Percentiles rank a stretch among this genome's conserved stretches.
Evolutionary conservation across 164 flowering plant species (phyloP).

Genomic region (Macadamia tetraphylla): DNA sequence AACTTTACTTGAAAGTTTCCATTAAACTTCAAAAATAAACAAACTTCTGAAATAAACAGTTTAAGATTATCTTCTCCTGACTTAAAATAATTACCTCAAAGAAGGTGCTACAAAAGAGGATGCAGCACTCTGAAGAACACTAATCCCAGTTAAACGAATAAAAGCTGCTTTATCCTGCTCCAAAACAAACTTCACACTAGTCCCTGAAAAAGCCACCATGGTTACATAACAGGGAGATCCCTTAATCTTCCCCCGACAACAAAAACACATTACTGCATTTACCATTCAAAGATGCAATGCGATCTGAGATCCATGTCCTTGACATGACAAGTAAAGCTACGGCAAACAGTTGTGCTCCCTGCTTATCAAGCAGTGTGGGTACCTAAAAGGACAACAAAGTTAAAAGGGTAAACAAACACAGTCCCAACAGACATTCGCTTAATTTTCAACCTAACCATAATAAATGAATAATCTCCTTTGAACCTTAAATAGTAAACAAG

Average conservation of each 20-base stretch:
- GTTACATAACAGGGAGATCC: not conserved
- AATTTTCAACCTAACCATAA: not conserved
- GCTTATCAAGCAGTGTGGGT: constrained; percentile 87
- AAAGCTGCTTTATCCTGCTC: constrained; percentile 95
- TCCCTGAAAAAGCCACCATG: constrained; percentile 45
- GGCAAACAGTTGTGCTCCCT: constrained; percentile 89
- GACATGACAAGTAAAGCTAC: constrained; percentile 89
- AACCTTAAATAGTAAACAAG: not conserved
- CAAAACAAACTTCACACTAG: constrained; percentile 90
- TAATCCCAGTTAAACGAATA: constrained; percentile 68
- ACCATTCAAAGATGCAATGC: constrained; percentile 98
- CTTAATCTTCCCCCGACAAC: not conserved
- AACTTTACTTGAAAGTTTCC: too few species aligned
- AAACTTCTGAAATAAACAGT: too few species aligned
- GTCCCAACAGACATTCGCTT: too few species aligned
- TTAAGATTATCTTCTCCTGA: not conserved
- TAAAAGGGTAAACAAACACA: constrained; percentile 7
- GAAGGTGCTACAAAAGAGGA: constrained; percentile 92
- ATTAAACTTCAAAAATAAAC: too few species aligned
- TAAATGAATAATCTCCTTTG: not conserved
- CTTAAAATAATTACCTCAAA: constrained; percentile 48
- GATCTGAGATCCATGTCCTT: constrained; percentile 96
- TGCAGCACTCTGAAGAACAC: constrained; percentile 96
- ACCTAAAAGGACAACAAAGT: constrained; percentile 42
- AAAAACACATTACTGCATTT: constrained; percentile 2